These are phyloP conservation scores for Synchytrium microbalum DNA, from an alignment of 371 early-diverging fungal genomes.

Conservation along the genomic window DNA sequence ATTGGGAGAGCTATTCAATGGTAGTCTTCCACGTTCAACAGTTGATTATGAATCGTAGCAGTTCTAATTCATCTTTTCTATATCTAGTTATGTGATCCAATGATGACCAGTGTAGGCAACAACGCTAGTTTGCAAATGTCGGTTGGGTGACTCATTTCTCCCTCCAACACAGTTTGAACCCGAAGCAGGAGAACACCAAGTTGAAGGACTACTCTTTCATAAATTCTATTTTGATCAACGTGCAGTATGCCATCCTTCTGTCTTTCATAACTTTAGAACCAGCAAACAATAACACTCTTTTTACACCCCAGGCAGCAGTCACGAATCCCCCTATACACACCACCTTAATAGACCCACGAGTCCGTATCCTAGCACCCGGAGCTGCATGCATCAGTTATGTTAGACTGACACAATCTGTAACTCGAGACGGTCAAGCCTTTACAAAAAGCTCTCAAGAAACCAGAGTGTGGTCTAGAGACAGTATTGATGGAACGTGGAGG, in stretches of 20 bases:
- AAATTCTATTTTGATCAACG: constrained; percentile 31
- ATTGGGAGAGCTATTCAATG: too few relatives aligned
- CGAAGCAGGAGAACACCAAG: constrained; percentile 5
- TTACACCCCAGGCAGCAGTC: constrained; percentile 1
- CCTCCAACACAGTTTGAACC: too few relatives aligned
- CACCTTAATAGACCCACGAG: constrained; percentile 22
- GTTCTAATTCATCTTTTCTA: too few relatives aligned
- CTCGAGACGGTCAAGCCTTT: not conserved
- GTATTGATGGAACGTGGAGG: constrained; percentile 20
- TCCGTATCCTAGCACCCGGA: constrained; percentile 20
- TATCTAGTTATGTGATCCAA: too few relatives aligned
- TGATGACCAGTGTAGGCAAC: too few relatives aligned
- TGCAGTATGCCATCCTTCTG: not conserved
- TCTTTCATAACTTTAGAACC: constrained; percentile 7
- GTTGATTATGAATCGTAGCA: too few relatives aligned
- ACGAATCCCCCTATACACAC: not conserved
- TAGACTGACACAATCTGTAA: constrained; percentile 20
- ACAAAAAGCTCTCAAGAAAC: constrained; percentile 15
- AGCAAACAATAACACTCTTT: too few relatives aligned
- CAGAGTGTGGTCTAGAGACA: constrained; percentile 15
- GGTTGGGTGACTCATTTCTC: too few relatives aligned
- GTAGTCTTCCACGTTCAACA: too few relatives aligned
- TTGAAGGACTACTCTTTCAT: constrained; percentile 23
- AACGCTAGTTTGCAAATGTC: too few relatives aligned
- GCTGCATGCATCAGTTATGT: constrained; percentile 25